Evolutionary conservation across 2,329 filamentous ascomycete species (phyloP), one percentile per base, ranked within the genome.

Genomic region (Paramyrothecium roridum): DNA sequence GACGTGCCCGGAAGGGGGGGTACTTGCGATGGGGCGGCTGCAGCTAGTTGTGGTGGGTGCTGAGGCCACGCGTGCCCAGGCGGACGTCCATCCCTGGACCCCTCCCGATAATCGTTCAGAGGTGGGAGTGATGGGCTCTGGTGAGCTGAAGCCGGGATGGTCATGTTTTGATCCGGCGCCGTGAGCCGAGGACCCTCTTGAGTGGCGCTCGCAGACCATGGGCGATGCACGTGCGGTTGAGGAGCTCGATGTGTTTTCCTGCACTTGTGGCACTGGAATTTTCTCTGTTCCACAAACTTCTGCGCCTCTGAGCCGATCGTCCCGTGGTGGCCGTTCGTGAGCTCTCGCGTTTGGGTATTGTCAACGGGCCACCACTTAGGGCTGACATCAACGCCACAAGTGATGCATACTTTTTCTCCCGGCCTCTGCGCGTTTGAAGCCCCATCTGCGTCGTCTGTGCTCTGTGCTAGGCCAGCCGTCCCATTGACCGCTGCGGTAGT

Each of bases 231-330:
- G 19, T 67, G 65, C 12, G 67, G 59, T 22, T 64, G 64, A 60
- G 80, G 74, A 53, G 78, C 75, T 23, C 76, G 77, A 55, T 80
- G 80, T 30, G 72, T 68, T 66, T 83, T 87, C 60, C 78, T 80
- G 66, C 89, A 93, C 69, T 90, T 89, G 72, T 93, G 89, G 64
- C 89, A 93, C 70, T 91, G 87, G 60, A 84, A 88, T 58, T 79
- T 81, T 30, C 81, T 76, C 61, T 86, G 83, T 53, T 82, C 79
- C 47, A 84, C 74, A 64, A 84, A 85, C 66, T 80, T 83, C 63
- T 79, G 77, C 8, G 81, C 82, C 63, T 85, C 82, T n/a, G 74
- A 74, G 49, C 82, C 80, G 52, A 83, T 71, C 46, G 67, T 71
- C 47, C 77, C 80, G 26, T 76, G 71, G 60, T 80, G 76, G 7